Evolutionary conservation across 495 filamentous ascomycete species (phyloP), one percentile per base, ranked within the genome.

Genomic region (Aspergillus egyptiacus): DNA sequence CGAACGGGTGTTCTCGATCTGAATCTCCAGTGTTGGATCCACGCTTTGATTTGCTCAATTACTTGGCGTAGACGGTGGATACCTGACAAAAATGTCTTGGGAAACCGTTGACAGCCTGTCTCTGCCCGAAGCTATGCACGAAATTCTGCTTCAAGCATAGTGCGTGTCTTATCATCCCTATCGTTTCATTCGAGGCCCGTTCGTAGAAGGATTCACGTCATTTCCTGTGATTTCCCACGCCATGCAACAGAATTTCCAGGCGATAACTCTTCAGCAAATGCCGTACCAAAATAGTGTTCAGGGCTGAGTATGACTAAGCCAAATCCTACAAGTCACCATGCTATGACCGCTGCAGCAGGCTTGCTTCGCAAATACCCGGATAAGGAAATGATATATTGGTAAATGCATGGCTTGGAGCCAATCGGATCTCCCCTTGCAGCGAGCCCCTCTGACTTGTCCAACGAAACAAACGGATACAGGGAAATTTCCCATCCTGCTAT

Each of bases 361-460:
- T 46, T 24, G 20, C 13, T 35, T 46, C 15, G 2, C 36, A 32
- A 34, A n/a, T 11, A 36, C 43, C 22, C 27, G 32, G 24, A 37
- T 44, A 51, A 51, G 14, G 28, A 18, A 33, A 44, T 31, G 3
- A n/a, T n/a, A 46, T 39, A 28, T 38, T 44, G 22, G 23, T 38
- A 30, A 1, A 27, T 22, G 39, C 48, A 44, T 17, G 17, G 7
- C 15, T 25, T 10, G 18, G 14, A 13, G 24, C 22, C 39, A 51
- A 51, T 51, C 48, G 44, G 40, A 28, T 39, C 6, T 35, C 14
- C 13, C 23, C 15, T 44, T 14, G 9, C n/a, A 43, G 48, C 48
- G 31, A 31, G 38, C 20, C 31, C 23, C 11, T 51, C 22, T 44
- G 48, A 51, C 44, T 51, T 35, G 48, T 43, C 39, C 39, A 44